Evolutionary conservation across 345 rosid species (phyloP).

Genomic region (Pugionium dolabratum): DNA sequence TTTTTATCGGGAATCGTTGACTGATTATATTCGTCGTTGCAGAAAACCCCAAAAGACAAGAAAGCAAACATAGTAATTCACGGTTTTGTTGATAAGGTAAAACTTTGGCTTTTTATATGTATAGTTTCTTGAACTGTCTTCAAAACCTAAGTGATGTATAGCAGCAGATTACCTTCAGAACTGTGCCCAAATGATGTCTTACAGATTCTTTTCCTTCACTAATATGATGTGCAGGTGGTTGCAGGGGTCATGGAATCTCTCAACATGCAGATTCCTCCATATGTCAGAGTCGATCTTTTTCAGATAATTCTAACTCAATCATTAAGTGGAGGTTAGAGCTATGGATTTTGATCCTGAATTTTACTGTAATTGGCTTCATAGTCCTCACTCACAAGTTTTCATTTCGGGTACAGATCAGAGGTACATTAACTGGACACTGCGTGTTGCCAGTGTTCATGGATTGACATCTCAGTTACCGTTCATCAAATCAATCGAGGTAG

Average conservation of each 20-base stretch:
- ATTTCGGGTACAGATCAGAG: constrained; percentile 56
- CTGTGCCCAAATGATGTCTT: not conserved
- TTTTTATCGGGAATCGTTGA: not conserved
- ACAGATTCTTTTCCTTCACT: not conserved
- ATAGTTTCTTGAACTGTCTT: not conserved
- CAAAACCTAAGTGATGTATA: not conserved
- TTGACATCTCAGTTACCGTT: constrained; percentile 69
- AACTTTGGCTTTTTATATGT: not conserved
- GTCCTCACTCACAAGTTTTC: constrained; percentile 35
- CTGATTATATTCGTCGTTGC: constrained; percentile 32
- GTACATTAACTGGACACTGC: constrained; percentile 79
- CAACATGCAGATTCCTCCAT: constrained; percentile 73
- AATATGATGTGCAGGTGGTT: constrained; percentile 64
- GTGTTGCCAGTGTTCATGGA: constrained; percentile 77
- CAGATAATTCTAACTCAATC: constrained; percentile 66
- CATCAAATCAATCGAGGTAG: constrained; percentile 76
- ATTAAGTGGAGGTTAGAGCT: constrained; percentile 56
- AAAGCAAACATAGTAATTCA: constrained; percentile 90
- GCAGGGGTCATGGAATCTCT: constrained; percentile 79
- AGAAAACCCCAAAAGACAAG: constrained; percentile 99
- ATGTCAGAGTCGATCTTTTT: constrained; percentile 72
- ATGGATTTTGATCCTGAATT: not conserved
- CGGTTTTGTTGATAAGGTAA: constrained; percentile 91
- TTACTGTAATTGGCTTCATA: constrained; percentile 18
- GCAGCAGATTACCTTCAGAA: constrained; percentile 5